Evolutionary conservation across 208 protist genomes (phyloP).

Genomic region (Endotrypanum monterogeii): DNA sequence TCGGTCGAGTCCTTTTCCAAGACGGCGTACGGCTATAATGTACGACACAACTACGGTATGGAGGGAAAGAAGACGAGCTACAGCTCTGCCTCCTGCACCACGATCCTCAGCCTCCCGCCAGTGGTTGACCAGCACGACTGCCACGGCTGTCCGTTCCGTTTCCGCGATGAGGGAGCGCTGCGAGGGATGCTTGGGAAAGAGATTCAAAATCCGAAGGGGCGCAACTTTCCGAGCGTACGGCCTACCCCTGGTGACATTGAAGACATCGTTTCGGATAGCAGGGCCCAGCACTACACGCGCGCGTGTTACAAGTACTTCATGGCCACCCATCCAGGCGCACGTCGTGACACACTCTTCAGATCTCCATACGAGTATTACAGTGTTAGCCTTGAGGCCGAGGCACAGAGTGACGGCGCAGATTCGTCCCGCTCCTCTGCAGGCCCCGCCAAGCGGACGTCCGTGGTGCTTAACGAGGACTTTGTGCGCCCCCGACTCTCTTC

Average conservation of each 20-base stretch:
- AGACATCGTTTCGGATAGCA: slow-evolving; percentile 86
- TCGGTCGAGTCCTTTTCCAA: slow-evolving; percentile 77
- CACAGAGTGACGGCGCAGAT: slow-evolving; percentile 14
- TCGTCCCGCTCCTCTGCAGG: slow-evolving; percentile 13
- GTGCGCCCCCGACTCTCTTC: slow-evolving; percentile 35
- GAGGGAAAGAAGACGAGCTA: slow-evolving; percentile 93
- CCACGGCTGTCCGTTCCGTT: slow-evolving; percentile 92
- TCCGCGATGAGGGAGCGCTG: slow-evolving; percentile 73
- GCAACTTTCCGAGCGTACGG: slow-evolving; percentile 43
- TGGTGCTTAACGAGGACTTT: slow-evolving; percentile 49
- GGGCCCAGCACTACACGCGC: slow-evolving; percentile 87
- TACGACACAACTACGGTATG: slow-evolving; percentile 92
- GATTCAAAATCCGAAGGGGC: slow-evolving; percentile 55
- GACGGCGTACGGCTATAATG: slow-evolving; percentile 91
- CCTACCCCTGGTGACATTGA: slow-evolving; percentile 73
- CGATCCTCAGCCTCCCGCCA: slow-evolving; percentile 82
- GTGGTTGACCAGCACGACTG: slow-evolving; percentile 81
- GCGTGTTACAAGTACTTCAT: slow-evolving; percentile 93
- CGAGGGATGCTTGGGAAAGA: slow-evolving; percentile 55
- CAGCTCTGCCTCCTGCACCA: slow-evolving; percentile 78
- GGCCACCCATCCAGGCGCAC: slow-evolving; percentile 76
- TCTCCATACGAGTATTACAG: slow-evolving; percentile 89
- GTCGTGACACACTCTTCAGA: slow-evolving; percentile 86
- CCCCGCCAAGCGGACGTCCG: slow-evolving; percentile 30
- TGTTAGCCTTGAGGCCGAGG: slow-evolving; percentile 57